Percentiles rank a stretch among this genome's conserved stretches.
Evolutionary conservation across 2,329 filamentous ascomycete species (phyloP).

Genomic region (Bisporella sp.): DNA sequence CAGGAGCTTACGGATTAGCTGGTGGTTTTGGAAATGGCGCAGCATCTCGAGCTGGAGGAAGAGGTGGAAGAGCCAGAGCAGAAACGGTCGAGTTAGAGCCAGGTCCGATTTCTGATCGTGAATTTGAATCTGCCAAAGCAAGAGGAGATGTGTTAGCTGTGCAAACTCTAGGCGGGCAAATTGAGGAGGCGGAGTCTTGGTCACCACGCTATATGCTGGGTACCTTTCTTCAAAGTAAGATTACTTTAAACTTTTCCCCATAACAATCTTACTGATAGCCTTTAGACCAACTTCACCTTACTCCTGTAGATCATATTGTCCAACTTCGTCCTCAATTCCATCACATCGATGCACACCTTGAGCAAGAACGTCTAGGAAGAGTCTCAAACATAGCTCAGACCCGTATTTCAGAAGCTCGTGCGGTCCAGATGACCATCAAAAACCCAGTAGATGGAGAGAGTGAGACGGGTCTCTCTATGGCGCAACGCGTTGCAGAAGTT

Average conservation of each 20-base stretch:
- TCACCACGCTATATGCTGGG: slow-evolving; percentile 73
- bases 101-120: slow-evolving; percentile 34
- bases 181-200: slow-evolving; percentile 58
- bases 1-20: slow-evolving; percentile 62
- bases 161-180: slow-evolving; percentile 81
- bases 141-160: slow-evolving; percentile 67
- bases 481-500: slow-evolving; percentile 66
- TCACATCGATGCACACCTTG: slow-evolving; percentile 78
- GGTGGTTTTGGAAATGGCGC: slow-evolving; percentile 63
- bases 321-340: slow-evolving; percentile 89
- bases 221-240: slow-evolving; percentile 75
- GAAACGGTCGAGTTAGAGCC: slow-evolving; percentile 34
- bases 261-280: slow-evolving; percentile 2
- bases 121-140: slow-evolving; percentile 59
- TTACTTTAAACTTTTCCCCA: background rate
- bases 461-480: slow-evolving; percentile 63
- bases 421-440: slow-evolving; percentile 85
- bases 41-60: slow-evolving; percentile 28
- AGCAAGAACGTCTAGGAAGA: slow-evolving; percentile 46
- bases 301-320: slow-evolving; percentile 73
- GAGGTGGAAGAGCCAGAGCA: slow-evolving; percentile 30
- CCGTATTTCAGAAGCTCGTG: slow-evolving; percentile 50
- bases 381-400: slow-evolving; percentile 17
- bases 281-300: slow-evolving; percentile 77
- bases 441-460: slow-evolving; percentile 61